Evolutionary conservation across 192 early-diverging fungal species (phyloP).

Genomic region (Gonapodya sp.): DNA sequence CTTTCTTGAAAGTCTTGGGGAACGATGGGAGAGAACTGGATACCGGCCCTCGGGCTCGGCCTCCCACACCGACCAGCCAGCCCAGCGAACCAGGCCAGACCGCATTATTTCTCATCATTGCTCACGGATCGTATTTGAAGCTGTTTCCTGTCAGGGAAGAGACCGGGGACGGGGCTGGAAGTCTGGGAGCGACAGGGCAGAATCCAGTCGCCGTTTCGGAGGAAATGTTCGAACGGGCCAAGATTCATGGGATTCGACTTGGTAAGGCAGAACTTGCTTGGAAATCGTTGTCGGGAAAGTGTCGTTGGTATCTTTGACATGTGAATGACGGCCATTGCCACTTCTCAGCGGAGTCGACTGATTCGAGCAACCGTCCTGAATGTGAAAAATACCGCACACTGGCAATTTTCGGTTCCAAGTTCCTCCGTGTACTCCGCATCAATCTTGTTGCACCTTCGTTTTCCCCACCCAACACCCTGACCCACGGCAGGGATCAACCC

Average conservation of each 20-base stretch:
- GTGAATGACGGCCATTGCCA: too few species aligned
- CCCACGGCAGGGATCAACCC: neutral
- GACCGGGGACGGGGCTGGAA: too few species aligned
- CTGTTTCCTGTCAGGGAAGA: neutral
- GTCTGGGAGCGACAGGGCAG: neutral
- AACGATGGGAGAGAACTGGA: too few species aligned
- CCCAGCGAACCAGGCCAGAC: neutral
- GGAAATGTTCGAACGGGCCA: neutral
- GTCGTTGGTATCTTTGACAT: too few species aligned
- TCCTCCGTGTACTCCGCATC: neutral
- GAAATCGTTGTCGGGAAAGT: too few species aligned
- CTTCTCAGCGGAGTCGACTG: too few species aligned
- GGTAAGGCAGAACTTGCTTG: too few species aligned
- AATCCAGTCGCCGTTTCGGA: neutral
- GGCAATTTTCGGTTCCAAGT: neutral
- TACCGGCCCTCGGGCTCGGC: neutral
- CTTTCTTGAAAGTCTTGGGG: neutral
- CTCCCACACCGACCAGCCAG: neutral
- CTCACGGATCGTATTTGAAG: neutral
- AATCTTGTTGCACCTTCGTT: neutral
- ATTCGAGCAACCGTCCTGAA: too few species aligned
- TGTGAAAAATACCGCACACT: too few species aligned
- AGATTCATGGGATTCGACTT: neutral
- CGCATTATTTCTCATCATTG: neutral
- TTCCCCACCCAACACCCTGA: neutral